A percentile compares a stretch with the other conserved stretches of the same genome.
These are phyloP conservation scores for Aspergillus pseudoterreus DNA, from an alignment of 2,329 filamentous ascomycete species.

Conservation along the genomic window DNA sequence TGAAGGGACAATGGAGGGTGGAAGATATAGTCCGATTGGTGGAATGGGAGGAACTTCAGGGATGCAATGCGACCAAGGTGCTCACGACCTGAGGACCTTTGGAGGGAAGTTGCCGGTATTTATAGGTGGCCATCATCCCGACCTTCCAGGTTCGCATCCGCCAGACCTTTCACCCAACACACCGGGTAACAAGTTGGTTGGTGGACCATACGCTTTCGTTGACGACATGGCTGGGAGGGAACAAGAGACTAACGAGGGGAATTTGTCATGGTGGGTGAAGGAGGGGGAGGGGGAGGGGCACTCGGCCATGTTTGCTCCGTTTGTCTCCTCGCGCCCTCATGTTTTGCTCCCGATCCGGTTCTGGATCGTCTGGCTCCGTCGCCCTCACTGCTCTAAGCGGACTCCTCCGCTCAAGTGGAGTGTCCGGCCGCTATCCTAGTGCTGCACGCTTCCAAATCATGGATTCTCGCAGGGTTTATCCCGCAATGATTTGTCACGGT, in stretches of 20 bases:
- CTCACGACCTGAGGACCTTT: constrained; percentile 23
- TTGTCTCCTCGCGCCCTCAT: neutral
- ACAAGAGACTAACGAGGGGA: neutral
- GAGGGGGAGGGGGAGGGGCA: no score
- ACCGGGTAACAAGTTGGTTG: neutral
- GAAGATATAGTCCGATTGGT: constrained; percentile 13
- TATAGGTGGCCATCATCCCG: constrained; percentile 6
- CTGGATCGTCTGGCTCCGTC: no score
- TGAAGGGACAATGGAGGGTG: neutral
- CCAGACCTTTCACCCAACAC: neutral
- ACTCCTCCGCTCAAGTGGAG: neutral
- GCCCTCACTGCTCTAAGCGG: no score
- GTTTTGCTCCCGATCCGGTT: no score
- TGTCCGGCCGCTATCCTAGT: neutral
- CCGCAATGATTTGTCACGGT: constrained; percentile 15
- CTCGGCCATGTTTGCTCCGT: neutral
- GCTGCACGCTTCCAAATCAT: neutral
- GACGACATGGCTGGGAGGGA: constrained; percentile 8
- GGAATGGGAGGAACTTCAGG: neutral
- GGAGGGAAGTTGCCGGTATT: constrained; percentile 19
- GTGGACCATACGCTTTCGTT: neutral
- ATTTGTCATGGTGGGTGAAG: constrained; percentile 17
- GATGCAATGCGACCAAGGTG: constrained; percentile 20
- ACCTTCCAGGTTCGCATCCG: neutral
- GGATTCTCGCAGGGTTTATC: neutral